These are phyloP conservation scores for Macadamia tetraphylla DNA, from an alignment of 164 flowering plant species.

Conservation along the genomic window DNA sequence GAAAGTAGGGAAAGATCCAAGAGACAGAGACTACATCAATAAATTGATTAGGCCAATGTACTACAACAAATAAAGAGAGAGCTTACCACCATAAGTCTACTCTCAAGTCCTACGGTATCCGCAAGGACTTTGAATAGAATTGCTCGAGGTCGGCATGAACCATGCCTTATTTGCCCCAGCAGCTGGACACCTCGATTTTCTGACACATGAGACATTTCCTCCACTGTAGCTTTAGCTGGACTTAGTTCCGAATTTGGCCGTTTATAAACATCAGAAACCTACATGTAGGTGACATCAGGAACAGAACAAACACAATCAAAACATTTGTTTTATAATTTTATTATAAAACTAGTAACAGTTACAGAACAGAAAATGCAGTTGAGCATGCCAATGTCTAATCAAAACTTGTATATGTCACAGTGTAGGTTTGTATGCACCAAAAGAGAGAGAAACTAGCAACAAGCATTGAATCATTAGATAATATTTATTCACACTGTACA, in stretches of 20 bases:
- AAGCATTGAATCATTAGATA: no score
- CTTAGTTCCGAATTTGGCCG: slow-evolving; percentile 63
- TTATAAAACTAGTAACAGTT: no score
- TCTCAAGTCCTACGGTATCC: slow-evolving; percentile 91
- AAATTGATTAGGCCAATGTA: neutral
- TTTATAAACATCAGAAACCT: slow-evolving; percentile 89
- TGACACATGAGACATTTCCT: slow-evolving; percentile 49
- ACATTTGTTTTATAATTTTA: no score
- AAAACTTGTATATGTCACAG: neutral
- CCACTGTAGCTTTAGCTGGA: slow-evolving; percentile 69
- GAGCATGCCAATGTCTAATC: neutral
- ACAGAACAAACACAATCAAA: neutral
- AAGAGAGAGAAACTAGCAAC: neutral
- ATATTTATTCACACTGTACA: no score
- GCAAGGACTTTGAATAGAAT: slow-evolving; percentile 95
- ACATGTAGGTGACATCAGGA: slow-evolving; percentile 1
- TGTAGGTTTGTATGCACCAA: neutral
- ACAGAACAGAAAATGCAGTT: no score
- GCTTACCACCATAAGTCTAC: slow-evolving; percentile 80
- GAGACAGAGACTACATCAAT: neutral
- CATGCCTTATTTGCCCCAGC: slow-evolving; percentile 86
- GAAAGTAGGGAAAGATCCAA: neutral
- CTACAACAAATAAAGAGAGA: neutral
- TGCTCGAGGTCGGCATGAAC: slow-evolving; percentile 91
- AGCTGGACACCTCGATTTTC: slow-evolving; percentile 65